These are phyloP conservation scores for Arabis alpina DNA, from an alignment of 345 rosid species.

Conservation along the genomic window DNA sequence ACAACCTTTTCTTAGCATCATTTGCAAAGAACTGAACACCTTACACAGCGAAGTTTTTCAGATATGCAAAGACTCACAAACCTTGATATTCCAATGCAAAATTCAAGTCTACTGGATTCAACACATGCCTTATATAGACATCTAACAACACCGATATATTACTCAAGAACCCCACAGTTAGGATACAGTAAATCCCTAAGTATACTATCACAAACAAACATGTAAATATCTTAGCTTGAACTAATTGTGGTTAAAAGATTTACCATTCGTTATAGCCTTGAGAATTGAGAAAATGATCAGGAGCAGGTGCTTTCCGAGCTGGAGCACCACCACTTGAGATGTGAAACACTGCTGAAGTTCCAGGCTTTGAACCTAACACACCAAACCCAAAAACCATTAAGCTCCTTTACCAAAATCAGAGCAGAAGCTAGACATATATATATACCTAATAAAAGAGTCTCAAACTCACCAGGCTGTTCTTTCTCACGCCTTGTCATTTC, in stretches of 20 bases:
- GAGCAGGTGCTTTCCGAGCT: constrained; percentile 60
- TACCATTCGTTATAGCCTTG: constrained; percentile 97
- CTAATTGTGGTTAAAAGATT: constrained; percentile 22
- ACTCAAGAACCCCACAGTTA: not conserved
- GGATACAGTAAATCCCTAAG: not conserved
- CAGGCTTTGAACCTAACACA: constrained; percentile 74
- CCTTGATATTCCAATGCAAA: not conserved
- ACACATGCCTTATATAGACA: constrained; percentile 12
- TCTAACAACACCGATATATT: not conserved
- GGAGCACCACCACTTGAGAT: constrained; percentile 59
- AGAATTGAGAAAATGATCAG: constrained; percentile 89
- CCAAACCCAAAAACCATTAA: constrained; percentile 16
- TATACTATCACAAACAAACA: not conserved
- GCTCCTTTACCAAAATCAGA: constrained; percentile 11
- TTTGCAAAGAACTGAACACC: constrained; percentile 5
- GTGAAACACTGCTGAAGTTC: constrained; percentile 79
- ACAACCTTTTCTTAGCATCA: constrained; percentile 15
- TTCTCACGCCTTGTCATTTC: constrained; percentile 93
- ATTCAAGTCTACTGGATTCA: not conserved
- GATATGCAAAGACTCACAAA: too few species aligned
- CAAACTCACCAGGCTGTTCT: constrained; percentile 73
- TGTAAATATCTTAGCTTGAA: too few species aligned
- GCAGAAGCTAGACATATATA: not conserved
- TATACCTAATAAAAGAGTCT: constrained; percentile 74
- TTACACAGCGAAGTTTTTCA: not conserved